phyloP scores from a whole-genome alignment of 192 early-diverging fungal genomes.

The Coemansia sp. region DNA sequence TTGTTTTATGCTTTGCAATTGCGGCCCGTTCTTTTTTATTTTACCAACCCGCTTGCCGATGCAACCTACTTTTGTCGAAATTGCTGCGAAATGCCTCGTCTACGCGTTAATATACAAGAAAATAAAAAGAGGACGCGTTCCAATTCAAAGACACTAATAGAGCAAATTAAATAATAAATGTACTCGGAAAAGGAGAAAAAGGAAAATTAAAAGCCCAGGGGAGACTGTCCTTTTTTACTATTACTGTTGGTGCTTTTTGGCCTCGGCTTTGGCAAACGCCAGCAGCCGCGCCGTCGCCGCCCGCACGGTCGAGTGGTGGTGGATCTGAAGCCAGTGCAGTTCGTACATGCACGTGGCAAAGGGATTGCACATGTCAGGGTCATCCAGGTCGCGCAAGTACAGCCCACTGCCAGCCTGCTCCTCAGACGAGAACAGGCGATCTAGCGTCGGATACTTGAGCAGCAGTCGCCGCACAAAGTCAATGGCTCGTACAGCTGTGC shows the following conservation, averaged over 20 bases:
- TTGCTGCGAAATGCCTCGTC: background rate
- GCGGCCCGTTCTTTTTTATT: background rate
- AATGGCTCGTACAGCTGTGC: conserved; percentile 69
- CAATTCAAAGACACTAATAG: conserved; percentile 5
- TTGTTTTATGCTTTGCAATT: background rate
- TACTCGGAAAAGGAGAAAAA: conserved; percentile 9
- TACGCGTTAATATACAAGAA: conserved; percentile 7
- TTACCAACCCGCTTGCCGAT: background rate
- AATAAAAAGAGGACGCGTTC: conserved; percentile 2
- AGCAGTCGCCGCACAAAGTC: conserved; percentile 47
- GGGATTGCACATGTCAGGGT: conserved; percentile 94
- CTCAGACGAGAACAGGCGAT: conserved; percentile 62
- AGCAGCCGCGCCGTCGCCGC: conserved; percentile 35
- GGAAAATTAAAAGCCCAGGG: conserved; percentile 1
- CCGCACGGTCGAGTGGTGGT: conserved; percentile 35
- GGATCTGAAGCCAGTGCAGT: conserved; percentile 64
- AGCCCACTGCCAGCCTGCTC: conserved; percentile 75
- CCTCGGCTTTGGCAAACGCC: conserved; percentile 34
- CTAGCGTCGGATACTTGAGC: conserved; percentile 61
- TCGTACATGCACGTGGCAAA: conserved; percentile 91
- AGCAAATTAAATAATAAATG: conserved; percentile 14
- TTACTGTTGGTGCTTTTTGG: conserved; percentile 42
- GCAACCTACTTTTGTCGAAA: background rate
- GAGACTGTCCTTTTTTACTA: background rate
- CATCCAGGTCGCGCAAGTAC: conserved; percentile 76